Conservation (phyloP, 2,329 filamentous ascomycete genomes). For the Fragosphaeria purpurea region DNA sequence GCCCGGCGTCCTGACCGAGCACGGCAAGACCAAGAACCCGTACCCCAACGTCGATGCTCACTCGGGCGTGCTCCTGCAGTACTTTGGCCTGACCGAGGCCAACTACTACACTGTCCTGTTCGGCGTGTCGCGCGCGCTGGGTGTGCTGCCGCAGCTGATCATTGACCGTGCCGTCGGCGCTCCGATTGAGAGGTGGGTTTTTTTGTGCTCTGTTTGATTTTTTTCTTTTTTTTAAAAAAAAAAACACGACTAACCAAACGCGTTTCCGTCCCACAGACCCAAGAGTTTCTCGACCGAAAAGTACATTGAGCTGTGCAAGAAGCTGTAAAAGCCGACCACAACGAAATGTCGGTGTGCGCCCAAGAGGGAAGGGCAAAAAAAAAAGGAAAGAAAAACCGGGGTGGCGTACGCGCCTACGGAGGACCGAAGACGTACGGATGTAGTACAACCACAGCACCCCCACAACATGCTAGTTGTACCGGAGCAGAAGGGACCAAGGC, state of each 20-base stretch:
- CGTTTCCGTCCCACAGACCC: constrained; percentile 36
- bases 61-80: constrained; percentile 97
- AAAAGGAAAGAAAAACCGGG: too few relatives aligned
- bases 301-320: constrained; percentile 87
- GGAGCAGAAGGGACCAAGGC: too few relatives aligned
- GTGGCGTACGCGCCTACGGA: too few relatives aligned
- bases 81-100: constrained; percentile 97
- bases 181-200: constrained; percentile 71
- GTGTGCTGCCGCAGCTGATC: constrained; percentile 98
- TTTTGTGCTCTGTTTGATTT: not conserved
- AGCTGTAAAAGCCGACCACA: constrained; percentile 55
- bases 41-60: constrained; percentile 98
- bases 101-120: constrained; percentile 99
- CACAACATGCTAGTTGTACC: too few relatives aligned
- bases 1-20: constrained; percentile 92
- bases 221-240: constrained; percentile 9
- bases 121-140: constrained; percentile 94
- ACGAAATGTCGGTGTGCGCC: not conserved
- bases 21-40: constrained; percentile 99
- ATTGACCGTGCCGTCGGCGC: constrained; percentile 96
- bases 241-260: constrained; percentile 4
- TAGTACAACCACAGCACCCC: too few relatives aligned
- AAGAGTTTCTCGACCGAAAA: constrained; percentile 98
- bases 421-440: too few relatives aligned
- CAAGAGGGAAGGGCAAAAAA: too few relatives aligned